A percentile compares a stretch with the other conserved stretches of the same genome.
Evolutionary conservation across 23 red algal genomes (phyloP).

Genomic region (Rhodosorus marinus): DNA sequence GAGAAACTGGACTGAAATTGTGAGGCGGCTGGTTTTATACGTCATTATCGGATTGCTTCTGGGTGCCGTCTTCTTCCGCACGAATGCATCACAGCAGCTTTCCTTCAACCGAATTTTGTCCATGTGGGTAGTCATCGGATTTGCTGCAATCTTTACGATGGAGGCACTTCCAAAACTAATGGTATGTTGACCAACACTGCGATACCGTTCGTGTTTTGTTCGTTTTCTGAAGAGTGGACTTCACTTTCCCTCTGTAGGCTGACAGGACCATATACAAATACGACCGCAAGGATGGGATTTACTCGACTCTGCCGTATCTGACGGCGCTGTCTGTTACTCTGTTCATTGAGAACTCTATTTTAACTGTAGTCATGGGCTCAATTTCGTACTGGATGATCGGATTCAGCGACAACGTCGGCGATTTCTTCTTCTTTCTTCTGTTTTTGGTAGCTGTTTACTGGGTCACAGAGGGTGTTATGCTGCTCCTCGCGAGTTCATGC

Average conservation of each 20-base stretch:
- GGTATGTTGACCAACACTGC: no score
- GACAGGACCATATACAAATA: not conserved
- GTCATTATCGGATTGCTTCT: not conserved
- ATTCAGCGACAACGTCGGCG: not conserved
- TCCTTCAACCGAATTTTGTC: slow-evolving; percentile 35
- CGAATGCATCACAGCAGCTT: not conserved
- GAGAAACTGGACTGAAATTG: not conserved
- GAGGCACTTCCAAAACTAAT: slow-evolving; percentile 16
- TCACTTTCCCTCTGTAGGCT: no score
- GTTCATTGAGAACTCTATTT: not conserved
- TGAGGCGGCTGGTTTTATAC: not conserved
- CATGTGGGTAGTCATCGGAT: not conserved
- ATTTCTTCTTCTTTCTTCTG: not conserved
- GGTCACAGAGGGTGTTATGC: not conserved
- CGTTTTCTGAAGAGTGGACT: no score
- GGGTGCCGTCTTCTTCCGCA: not conserved
- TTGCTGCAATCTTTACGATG: slow-evolving; percentile 38
- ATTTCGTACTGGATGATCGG: not conserved
- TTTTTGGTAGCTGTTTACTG: not conserved
- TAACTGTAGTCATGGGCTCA: not conserved
- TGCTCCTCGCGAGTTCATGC: not conserved
- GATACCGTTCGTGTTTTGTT: no score
- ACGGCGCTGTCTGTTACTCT: not conserved
- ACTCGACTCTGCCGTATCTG: not conserved
- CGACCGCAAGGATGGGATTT: not conserved